These are phyloP conservation scores for Pyrenophora teres DNA, from an alignment of 2,329 filamentous ascomycete genomes.

Conservation along the genomic window DNA sequence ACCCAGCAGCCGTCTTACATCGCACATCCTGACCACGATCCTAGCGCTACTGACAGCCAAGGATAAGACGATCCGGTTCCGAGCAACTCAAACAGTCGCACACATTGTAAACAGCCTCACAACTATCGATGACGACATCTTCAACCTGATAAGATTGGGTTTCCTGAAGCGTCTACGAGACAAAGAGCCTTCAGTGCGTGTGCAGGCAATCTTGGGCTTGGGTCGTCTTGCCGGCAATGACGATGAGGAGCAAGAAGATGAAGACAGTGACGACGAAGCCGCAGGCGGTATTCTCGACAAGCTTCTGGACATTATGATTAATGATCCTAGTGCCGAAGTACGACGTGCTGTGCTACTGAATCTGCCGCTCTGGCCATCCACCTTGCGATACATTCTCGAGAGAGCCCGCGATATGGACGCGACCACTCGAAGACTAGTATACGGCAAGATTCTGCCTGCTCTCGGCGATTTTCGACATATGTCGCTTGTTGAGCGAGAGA, in stretches of 20 bases:
- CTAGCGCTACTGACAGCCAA: slow-evolving; percentile 81
- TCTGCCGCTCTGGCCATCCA: slow-evolving; percentile 80
- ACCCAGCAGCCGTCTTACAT: slow-evolving; percentile 78
- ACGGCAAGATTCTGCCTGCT: slow-evolving; percentile 82
- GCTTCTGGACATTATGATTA: slow-evolving; percentile 84
- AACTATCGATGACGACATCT: slow-evolving; percentile 89
- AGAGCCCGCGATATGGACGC: slow-evolving; percentile 87
- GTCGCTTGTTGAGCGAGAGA: slow-evolving; percentile 92
- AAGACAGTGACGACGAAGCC: slow-evolving; percentile 70
- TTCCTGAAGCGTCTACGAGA: slow-evolving; percentile 86
- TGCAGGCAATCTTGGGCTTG: slow-evolving; percentile 90
- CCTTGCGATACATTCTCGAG: slow-evolving; percentile 85
- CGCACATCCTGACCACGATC: slow-evolving; percentile 72
- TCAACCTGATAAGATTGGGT: slow-evolving; percentile 77
- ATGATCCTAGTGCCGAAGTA: slow-evolving; percentile 93
- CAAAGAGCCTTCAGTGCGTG: slow-evolving; percentile 89
- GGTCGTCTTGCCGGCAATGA: slow-evolving; percentile 76
- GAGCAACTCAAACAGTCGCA: slow-evolving; percentile 85
- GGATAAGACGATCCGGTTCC: slow-evolving; percentile 90
- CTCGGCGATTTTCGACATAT: slow-evolving; percentile 94
- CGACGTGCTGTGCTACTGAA: slow-evolving; percentile 86
- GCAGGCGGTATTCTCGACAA: slow-evolving; percentile 76
- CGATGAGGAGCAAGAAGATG: slow-evolving; percentile 63
- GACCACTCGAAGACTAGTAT: slow-evolving; percentile 81
- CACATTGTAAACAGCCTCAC: slow-evolving; percentile 93